A percentile compares a stretch with the other conserved stretches of the same genome.
phyloP scores from a whole-genome alignment of 192 early-diverging fungal species.

The Coemansia sp. region DNA sequence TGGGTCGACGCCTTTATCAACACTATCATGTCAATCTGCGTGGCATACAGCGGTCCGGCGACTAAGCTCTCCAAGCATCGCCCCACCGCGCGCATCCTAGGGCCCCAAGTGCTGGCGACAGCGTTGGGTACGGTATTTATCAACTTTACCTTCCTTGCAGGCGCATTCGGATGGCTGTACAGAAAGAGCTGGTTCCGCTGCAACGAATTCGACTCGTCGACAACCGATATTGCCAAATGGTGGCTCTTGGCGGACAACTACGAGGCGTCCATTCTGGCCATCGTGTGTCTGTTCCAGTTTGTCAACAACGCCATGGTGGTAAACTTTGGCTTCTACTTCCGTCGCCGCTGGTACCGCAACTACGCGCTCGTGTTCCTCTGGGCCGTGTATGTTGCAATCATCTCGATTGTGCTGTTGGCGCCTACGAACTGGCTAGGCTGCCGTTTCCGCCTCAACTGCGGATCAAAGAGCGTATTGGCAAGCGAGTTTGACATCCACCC shows the following conservation, averaged over 20 bases:
- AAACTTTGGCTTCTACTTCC: slow-evolving; percentile 70
- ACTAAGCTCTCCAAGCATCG: slow-evolving; percentile 57
- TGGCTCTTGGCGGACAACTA: slow-evolving; percentile 79
- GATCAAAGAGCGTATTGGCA: slow-evolving; percentile 29
- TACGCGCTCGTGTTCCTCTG: slow-evolving; percentile 62
- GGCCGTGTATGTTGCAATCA: slow-evolving; percentile 51
- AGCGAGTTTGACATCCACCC: slow-evolving; percentile 30
- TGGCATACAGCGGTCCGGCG: slow-evolving; percentile 67
- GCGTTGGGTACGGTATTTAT: slow-evolving; percentile 67
- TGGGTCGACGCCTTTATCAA: slow-evolving; percentile 71
- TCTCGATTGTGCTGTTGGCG: slow-evolving; percentile 61
- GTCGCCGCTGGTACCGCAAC: slow-evolving; percentile 65
- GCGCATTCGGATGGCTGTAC: slow-evolving; percentile 61
- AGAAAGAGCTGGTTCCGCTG: slow-evolving; percentile 66
- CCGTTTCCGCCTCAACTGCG: slow-evolving; percentile 76
- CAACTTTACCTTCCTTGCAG: slow-evolving; percentile 66
- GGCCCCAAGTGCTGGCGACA: slow-evolving; percentile 68
- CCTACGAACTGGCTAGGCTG: slow-evolving; percentile 63
- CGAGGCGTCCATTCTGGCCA: slow-evolving; percentile 63
- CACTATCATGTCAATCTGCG: slow-evolving; percentile 63
- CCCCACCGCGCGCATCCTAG: slow-evolving; percentile 75
- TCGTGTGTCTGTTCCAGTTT: slow-evolving; percentile 70
- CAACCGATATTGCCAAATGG: slow-evolving; percentile 69
- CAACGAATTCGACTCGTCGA: slow-evolving; percentile 68
- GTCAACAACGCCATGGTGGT: slow-evolving; percentile 68